Conservation (phyloP, 176 grass and related monocot species). For the Zizania latifolia region DNA sequence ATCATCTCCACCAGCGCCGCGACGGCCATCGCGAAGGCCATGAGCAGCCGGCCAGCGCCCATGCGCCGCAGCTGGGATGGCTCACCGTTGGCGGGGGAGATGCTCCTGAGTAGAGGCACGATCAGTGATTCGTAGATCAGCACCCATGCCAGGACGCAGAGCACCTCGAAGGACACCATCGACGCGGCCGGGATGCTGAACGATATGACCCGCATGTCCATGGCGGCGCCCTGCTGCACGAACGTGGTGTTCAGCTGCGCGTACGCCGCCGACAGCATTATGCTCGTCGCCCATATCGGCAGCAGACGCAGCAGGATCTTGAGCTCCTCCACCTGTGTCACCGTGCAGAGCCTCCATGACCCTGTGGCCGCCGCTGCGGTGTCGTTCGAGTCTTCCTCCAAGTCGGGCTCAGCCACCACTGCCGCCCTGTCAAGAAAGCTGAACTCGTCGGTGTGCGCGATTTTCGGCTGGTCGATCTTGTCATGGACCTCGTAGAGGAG, state of each 20-base stretch:
- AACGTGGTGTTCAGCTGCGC: constrained; percentile 60
- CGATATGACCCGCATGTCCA: constrained; percentile 40
- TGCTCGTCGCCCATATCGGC: constrained; percentile 50
- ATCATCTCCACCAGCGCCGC: constrained; percentile 50
- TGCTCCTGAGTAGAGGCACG: constrained; percentile 11
- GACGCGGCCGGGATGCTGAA: constrained; percentile 58
- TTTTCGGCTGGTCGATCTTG: constrained; percentile 31
- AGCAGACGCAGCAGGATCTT: constrained; percentile 60
- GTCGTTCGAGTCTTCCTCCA: constrained; percentile 12
- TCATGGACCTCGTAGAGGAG: constrained; percentile 37
- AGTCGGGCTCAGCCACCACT: constrained; percentile 34
- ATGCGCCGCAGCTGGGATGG: constrained; percentile 59
- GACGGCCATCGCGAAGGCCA: constrained; percentile 48
- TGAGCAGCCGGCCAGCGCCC: constrained; percentile 52
- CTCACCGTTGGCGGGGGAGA: constrained; percentile 1
- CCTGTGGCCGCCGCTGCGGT: neutral
- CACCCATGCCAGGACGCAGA: constrained; percentile 46
- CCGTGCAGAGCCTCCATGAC: constrained; percentile 49
- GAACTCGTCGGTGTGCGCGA: constrained; percentile 59
- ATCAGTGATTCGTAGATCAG: constrained; percentile 40
- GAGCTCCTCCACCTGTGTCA: constrained; percentile 89
- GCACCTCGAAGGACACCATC: constrained; percentile 43
- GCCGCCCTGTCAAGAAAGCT: constrained; percentile 68
- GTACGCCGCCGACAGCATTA: constrained; percentile 46
- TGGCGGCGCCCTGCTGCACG: constrained; percentile 54